Base-by-base conservation (phyloP, 116 monocot genomes). In the Dioscorea cayenensis region DNA sequence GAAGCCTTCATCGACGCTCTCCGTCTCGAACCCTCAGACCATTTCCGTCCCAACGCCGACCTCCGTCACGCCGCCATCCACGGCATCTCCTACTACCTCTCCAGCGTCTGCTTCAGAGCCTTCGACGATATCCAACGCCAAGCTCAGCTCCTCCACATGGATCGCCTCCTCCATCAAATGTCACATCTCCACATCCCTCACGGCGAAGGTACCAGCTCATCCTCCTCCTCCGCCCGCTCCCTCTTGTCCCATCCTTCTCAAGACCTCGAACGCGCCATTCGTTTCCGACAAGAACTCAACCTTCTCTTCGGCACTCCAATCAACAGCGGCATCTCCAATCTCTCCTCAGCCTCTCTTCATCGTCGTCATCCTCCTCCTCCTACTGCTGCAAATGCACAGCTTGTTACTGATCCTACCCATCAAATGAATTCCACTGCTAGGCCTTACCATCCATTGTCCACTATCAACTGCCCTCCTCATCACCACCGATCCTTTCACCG, bases 21-120 rank as follows among this genome's bases (percentile, higher is more conserved):
- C 36, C 22, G 21, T 49, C 35, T 67, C 20, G 67, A 36, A 35
- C 65, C 65, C 13, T 4, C 65, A 2, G 63, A 35, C 5, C 14
- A 7, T 8, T 35, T 25, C 29, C 59, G 17, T 7, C 38, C 61
- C 36, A 23, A 23, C 13, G 13, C 20, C 28, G 37, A 63, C 11
- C 36, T 69, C 14, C 52, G 68, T 2, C 51, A 70, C 51, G 27
- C 35, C 1, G 73, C 74, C 11, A 19, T 69, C 3, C 38, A 36
- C 1, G 79, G 79, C 7, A 70, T 79, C 43, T 23, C 36, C 23
- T 70, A 74, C 65, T 73, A 68, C 65, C 70, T 74, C 9, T 19
- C 32, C 37, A 65, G 19, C 49, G 79, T 79, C 29, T 79, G 79
- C 60, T n/a, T 25, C 1, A 73, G 70, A 51, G 74, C 65, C 13